Evolutionary conservation across 768 basidiomycete genomes (phyloP).

Genomic region (Boletellus sp.): DNA sequence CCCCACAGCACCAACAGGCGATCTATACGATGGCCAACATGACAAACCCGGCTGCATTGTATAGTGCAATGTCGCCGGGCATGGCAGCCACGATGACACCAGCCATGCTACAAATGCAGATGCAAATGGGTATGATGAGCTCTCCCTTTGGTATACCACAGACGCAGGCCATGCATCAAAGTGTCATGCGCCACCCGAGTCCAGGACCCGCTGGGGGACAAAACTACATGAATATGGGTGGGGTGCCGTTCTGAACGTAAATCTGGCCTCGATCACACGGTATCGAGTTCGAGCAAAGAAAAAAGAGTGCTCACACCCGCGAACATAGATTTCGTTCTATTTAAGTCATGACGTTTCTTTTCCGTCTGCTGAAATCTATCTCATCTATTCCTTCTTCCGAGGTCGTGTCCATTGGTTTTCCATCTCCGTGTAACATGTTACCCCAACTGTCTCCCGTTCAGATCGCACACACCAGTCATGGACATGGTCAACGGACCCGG

Average conservation of each 20-base stretch:
- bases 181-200: slow-evolving; percentile 79
- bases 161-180: slow-evolving; percentile 78
- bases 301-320: slow-evolving; percentile 11
- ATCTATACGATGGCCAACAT: slow-evolving; percentile 42
- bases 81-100: slow-evolving; percentile 31
- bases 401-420: slow-evolving; percentile 7
- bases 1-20: slow-evolving; percentile 44
- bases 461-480: slow-evolving; percentile 28
- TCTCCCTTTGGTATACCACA: slow-evolving; percentile 51
- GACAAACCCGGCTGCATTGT: slow-evolving; percentile 45
- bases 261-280: slow-evolving; percentile 5
- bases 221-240: slow-evolving; percentile 43
- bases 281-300: slow-evolving; percentile 10
- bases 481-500: slow-evolving; percentile 54
- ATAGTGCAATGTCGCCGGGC: slow-evolving; percentile 29
- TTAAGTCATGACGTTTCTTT: slow-evolving; percentile 4
- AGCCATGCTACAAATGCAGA: slow-evolving; percentile 43
- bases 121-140: slow-evolving; percentile 46
- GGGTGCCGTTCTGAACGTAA: slow-evolving; percentile 28
- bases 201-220: slow-evolving; percentile 51
- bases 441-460: slow-evolving; percentile 27
- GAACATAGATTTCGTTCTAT: slow-evolving; percentile 28
- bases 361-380: slow-evolving; percentile 16
- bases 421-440: slow-evolving; percentile 27
- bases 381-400: slow-evolving; percentile 16